Evolutionary conservation across 2,329 filamentous ascomycete genomes (phyloP), one percentile per base, ranked within the genome.

Genomic region (Aspergillus niger): DNA sequence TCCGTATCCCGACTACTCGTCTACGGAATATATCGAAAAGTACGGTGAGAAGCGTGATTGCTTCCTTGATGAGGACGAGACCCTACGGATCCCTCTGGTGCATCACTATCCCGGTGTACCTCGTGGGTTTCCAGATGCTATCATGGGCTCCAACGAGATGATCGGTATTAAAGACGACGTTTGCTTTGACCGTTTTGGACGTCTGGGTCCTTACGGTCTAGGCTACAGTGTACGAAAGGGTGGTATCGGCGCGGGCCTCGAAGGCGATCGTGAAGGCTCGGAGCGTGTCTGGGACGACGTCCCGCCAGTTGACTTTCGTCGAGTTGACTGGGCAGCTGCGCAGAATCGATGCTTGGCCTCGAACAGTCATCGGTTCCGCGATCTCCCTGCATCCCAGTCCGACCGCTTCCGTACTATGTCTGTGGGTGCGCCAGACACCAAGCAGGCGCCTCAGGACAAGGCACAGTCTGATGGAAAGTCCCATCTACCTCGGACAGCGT

Each of bases 171-270:
- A 90, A 17, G 86, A 96, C 66, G 89, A 96, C 69, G 86, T 97
- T 50, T 99, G 95, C 78, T 97, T 97, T 72, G 95, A 99, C 67
- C 85, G 95, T 2, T 96, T 91, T 72, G 94, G 94, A 3, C 86
- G 92, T 64, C 86, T 95, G 30, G 93, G 91, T 0, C 91, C 94
- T 0, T 99, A 99, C 68, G 94, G 94, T 0, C 86, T 92, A 63
- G 94, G 94, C 8, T 98, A 98, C 74, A 91, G 90, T 32, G 81
- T 84, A 36, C 87, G 87, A 60, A 87, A 84, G 65, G 94, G 94
- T 11, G 94, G 94, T 1, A 87, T 90, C 26, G 92, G 94, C 4
- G 88, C 91, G n/a, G 93, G 91, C 10, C 85, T 96, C 75, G 88
- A 92, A 69, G 92, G 92, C 22, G 91, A 97, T 64, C 87, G 84